Conservation (phyloP, 1,284 basidiomycete genomes). For the Ceratobasidium sp. region DNA sequence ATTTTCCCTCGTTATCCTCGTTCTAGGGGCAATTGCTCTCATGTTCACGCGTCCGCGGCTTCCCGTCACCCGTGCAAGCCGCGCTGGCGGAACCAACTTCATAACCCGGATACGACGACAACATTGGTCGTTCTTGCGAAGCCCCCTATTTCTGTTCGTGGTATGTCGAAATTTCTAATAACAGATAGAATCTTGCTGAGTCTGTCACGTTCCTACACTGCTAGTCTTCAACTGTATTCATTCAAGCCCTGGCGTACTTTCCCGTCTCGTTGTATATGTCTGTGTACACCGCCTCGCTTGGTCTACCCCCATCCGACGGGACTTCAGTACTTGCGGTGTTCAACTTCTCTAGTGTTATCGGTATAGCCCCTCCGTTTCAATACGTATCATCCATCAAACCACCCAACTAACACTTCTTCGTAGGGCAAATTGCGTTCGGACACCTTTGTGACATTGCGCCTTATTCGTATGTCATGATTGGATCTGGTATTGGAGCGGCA, state of each 20-base stretch:
- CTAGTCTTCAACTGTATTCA: constrained; percentile 39
- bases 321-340: constrained; percentile 45
- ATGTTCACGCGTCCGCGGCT: constrained; percentile 33
- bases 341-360: constrained; percentile 43
- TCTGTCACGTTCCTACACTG: not conserved
- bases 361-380: not conserved
- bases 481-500: constrained; percentile 37
- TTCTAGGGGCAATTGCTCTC: constrained; percentile 29
- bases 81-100: not conserved
- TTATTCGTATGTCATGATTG: constrained; percentile 33
- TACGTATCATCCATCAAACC: not conserved
- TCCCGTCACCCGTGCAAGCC: not conserved
- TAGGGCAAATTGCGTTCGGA: constrained; percentile 44
- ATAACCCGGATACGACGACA: not conserved
- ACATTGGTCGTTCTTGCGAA: constrained; percentile 34
- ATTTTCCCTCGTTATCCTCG: constrained; percentile 18
- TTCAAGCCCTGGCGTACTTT: constrained; percentile 47
- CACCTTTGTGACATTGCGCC: constrained; percentile 41
- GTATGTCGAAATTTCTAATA: constrained; percentile 1
- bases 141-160: constrained; percentile 32
- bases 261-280: constrained; percentile 47
- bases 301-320: constrained; percentile 28
- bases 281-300: constrained; percentile 45
- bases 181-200: not conserved
- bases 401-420: not conserved